Percentiles rank a stretch among this genome's conserved stretches.
Evolutionary conservation across 768 basidiomycete genomes (phyloP).

Genomic region (Filobasidium floriforme): DNA sequence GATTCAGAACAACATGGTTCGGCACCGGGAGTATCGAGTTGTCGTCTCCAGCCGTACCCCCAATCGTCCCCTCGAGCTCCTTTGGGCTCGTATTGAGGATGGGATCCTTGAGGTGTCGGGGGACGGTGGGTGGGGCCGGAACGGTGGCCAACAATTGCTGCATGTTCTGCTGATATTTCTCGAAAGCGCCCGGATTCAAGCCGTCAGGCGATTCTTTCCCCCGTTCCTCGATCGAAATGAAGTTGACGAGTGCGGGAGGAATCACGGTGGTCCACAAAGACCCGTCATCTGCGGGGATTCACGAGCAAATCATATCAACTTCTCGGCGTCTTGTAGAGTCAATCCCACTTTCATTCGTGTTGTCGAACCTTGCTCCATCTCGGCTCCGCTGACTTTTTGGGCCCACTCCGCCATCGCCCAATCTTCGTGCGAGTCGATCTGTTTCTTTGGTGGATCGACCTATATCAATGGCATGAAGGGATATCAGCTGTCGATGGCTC

Average conservation of each 20-base stretch:
- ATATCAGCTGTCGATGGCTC: conserved; percentile 39
- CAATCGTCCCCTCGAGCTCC: conserved; percentile 32
- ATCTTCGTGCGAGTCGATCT: conserved; percentile 12
- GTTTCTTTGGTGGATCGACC: conserved; percentile 10
- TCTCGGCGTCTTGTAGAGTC: too few species aligned
- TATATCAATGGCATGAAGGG: background rate
- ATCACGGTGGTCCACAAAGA: conserved; percentile 68
- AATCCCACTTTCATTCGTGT: too few species aligned
- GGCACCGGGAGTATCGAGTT: conserved; percentile 85
- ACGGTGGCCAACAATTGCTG: conserved; percentile 54
- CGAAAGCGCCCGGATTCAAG: conserved; percentile 10
- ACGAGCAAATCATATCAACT: background rate
- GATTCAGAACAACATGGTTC: conserved; percentile 86
- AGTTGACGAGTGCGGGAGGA: conserved; percentile 67
- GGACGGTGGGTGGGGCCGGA: conserved; percentile 78
- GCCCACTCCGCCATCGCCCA: conserved; percentile 25
- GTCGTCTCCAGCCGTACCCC: conserved; percentile 56
- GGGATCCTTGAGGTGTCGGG: conserved; percentile 85
- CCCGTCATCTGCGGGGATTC: conserved; percentile 37
- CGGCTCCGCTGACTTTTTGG: conserved; percentile 14
- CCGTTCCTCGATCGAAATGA: conserved; percentile 74
- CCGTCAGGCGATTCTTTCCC: conserved; percentile 35
- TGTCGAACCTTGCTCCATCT: conserved; percentile 23
- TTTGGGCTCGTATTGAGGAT: conserved; percentile 61
- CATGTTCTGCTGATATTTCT: conserved; percentile 9